Conservation (phyloP, 495 filamentous ascomycete species). For the Cairneyella variabilis region DNA sequence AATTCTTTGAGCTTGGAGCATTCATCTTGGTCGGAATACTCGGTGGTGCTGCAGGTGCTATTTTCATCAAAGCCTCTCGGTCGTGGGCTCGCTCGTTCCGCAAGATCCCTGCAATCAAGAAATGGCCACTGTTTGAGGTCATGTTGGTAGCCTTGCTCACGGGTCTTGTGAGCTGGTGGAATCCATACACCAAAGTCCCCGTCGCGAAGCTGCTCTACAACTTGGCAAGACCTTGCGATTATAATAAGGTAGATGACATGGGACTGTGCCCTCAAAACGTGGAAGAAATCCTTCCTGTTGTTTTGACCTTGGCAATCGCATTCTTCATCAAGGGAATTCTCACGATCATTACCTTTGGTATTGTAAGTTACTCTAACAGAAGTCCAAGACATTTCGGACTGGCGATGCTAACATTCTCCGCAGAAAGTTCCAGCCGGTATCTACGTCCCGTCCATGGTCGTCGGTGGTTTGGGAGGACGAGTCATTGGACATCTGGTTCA, state of each 20-base stretch:
- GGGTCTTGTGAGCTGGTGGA: conserved; percentile 88
- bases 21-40: conserved; percentile 84
- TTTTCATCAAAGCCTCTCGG: conserved; percentile 94
- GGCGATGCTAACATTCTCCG: conserved; percentile 7
- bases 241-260: conserved; percentile 54
- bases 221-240: conserved; percentile 77
- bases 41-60: conserved; percentile 77
- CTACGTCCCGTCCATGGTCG: conserved; percentile 97
- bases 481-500: conserved; percentile 85
- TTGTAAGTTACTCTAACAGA: conserved; percentile 37
- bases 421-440: conserved; percentile 91
- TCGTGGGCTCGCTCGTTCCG: conserved; percentile 89
- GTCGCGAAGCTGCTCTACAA: conserved; percentile 90
- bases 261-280: conserved; percentile 73
- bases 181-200: conserved; percentile 79
- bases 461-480: conserved; percentile 88
- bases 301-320: conserved; percentile 66
- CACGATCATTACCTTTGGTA: conserved; percentile 85
- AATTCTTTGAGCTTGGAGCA: conserved; percentile 81
- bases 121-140: conserved; percentile 82
- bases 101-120: conserved; percentile 73
- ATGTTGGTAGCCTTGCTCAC: conserved; percentile 82
- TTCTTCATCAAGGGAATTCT: conserved; percentile 88
- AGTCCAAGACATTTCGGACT: not conserved
- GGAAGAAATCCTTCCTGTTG: conserved; percentile 68